Evolutionary conservation across 176 grass and related monocot genomes (phyloP).

Genomic region (Canna indica): DNA sequence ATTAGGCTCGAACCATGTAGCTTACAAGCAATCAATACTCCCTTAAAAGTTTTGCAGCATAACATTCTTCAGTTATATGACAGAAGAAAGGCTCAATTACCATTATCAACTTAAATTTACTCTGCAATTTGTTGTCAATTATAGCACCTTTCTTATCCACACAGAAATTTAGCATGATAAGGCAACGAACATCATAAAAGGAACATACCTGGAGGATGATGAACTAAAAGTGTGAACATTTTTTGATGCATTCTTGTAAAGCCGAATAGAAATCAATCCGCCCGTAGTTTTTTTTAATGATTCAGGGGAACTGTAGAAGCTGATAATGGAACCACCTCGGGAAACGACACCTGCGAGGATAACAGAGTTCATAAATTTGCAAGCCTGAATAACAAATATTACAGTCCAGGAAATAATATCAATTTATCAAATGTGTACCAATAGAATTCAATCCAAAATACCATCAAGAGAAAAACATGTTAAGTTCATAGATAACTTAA

Average conservation of each 20-base stretch:
- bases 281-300: not conserved
- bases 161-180: too few species aligned
- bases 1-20: too few species aligned
- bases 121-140: not conserved
- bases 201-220: not conserved
- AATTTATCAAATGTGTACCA: too few species aligned
- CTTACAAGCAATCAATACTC: too few species aligned
- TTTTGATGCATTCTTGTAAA: conserved; percentile 8
- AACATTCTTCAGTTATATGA: too few species aligned
- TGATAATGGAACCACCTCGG: not conserved
- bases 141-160: not conserved
- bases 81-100: too few species aligned
- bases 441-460: too few species aligned
- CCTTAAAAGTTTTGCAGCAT: too few species aligned
- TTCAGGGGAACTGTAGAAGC: not conserved
- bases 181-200: too few species aligned
- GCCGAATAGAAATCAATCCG: not conserved
- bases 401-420: not conserved
- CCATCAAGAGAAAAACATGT: too few species aligned
- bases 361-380: not conserved
- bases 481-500: too few species aligned
- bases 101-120: too few species aligned
- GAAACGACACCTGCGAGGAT: not conserved
- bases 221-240: not conserved
- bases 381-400: not conserved